Evolutionary conservation across 805 yeast species (phyloP).

Genomic region (Candida jianshihensis): DNA sequence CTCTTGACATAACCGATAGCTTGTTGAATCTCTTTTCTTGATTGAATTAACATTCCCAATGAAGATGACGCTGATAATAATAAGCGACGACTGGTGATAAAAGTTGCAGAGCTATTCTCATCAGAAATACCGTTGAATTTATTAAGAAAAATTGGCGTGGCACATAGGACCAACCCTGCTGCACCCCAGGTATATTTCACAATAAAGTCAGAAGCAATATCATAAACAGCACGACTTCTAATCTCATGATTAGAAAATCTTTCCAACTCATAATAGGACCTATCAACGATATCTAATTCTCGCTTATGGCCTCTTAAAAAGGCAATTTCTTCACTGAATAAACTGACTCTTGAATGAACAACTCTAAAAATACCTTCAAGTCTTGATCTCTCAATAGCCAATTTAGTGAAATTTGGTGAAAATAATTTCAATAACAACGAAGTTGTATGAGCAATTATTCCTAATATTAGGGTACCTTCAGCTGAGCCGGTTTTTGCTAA

Average conservation of each 20-base stretch:
- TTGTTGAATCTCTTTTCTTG: slow-evolving; percentile 79
- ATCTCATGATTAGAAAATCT: slow-evolving; percentile 70
- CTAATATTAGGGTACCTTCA: slow-evolving; percentile 73
- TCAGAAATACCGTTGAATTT: slow-evolving; percentile 36
- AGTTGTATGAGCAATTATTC: slow-evolving; percentile 73
- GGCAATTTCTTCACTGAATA: slow-evolving; percentile 83
- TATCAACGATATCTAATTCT: slow-evolving; percentile 72
- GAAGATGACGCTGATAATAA: slow-evolving; percentile 82
- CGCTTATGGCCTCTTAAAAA: slow-evolving; percentile 72
- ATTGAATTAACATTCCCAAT: slow-evolving; percentile 76
- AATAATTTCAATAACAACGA: slow-evolving; percentile 65
- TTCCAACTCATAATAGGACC: slow-evolving; percentile 74
- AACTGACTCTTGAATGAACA: slow-evolving; percentile 73
- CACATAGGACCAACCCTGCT: slow-evolving; percentile 79
- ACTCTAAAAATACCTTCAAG: slow-evolving; percentile 82
- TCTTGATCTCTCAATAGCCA: slow-evolving; percentile 67
- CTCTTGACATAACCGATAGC: slow-evolving; percentile 76
- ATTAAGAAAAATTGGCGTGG: slow-evolving; percentile 77
- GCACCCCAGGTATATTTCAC: slow-evolving; percentile 96
- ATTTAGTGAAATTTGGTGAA: slow-evolving; percentile 85
- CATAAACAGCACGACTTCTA: slow-evolving; percentile 71
- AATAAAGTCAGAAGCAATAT: slow-evolving; percentile 78
- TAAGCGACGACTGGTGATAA: slow-evolving; percentile 81
- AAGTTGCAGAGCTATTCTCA: slow-evolving; percentile 60
- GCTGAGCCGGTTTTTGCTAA: slow-evolving; percentile 43